phyloP scores from a whole-genome alignment of 257 asterid species.

The Nicotiana noctiflora region DNA sequence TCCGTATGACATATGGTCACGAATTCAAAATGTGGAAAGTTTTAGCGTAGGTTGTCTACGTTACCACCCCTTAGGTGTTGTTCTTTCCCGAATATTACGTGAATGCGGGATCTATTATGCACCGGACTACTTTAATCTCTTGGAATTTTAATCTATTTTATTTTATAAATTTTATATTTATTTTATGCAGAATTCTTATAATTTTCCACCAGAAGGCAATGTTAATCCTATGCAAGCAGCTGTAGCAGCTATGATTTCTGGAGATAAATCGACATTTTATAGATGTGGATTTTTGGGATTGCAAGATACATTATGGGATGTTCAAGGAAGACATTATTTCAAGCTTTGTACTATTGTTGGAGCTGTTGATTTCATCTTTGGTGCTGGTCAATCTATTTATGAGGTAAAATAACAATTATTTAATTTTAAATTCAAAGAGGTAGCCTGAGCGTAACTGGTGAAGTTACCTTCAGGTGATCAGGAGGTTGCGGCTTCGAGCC shows the following conservation, averaged over 20 bases:
- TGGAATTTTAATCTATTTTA: neutral
- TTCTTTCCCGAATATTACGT: too few species aligned
- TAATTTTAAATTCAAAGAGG: too few species aligned
- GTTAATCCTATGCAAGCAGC: neutral
- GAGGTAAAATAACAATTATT: neutral
- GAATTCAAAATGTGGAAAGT: too few species aligned
- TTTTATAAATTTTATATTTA: neutral
- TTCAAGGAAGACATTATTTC: slow-evolving; percentile 13
- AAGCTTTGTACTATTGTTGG: slow-evolving; percentile 13
- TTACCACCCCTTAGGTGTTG: too few species aligned
- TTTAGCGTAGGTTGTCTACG: too few species aligned
- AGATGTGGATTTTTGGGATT: slow-evolving; percentile 12
- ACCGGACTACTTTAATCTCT: too few species aligned
- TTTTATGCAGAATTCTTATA: slow-evolving; percentile 6
- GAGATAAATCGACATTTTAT: slow-evolving; percentile 14
- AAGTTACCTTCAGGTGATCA: too few species aligned
- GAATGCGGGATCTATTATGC: too few species aligned
- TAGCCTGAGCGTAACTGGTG: too few species aligned
- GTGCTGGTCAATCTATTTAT: slow-evolving; percentile 16
- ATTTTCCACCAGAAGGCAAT: slow-evolving; percentile 1
- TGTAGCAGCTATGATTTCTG: slow-evolving; percentile 8
- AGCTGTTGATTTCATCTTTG: slow-evolving; percentile 23
- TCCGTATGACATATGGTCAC: too few species aligned
- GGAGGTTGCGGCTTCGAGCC: too few species aligned
- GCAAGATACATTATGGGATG: slow-evolving; percentile 15